Base-by-base conservation (phyloP, 1,139 yeast species). In the Groenewaldozyma auringiensis region DNA sequence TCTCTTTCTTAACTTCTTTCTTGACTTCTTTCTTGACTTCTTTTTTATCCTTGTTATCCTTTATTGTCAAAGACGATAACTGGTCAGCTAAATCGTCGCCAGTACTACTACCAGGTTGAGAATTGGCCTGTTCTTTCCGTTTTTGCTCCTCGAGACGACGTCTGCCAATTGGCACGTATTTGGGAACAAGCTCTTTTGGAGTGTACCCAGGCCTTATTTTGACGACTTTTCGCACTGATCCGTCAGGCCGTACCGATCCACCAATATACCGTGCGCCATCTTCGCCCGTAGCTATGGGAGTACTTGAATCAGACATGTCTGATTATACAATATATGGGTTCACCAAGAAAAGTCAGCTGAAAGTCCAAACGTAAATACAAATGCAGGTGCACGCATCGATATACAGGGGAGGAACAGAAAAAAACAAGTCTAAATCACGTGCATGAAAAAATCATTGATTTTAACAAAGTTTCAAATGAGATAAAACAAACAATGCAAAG, bases 201-300 rank as follows among this genome's bases (percentile, higher is more conserved):
- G 58, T 52, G 47, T 47, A 70, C 0, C 74, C 74, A 0, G 71
- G 70, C 21, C 70, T 54, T 11, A 70, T 61, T 40, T 60, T 65
- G 20, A 64, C 50, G 3, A 55, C 51, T 44, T 61, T 63, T 33
- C 74, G 50, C 22, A 63, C 61, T 0, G 70, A 50, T 1, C 74
- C 75, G 53, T 70, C 74, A 13, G 65, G 50, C 29, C 74, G 58
- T 18, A 59, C 52, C 0, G 65, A 47, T 9, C 65, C 65, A 8
- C 65, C 65, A 2, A 56, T 57, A 33, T 45, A 53, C 22, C 60
- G 42, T 4, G 54, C 40, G 2, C 62, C 64, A 21, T 59, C 61
- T 6, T 50, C 52, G 6, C 47, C 49, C 6, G 47, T 46, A n/a
- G 42, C 35, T 13, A 52, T 51, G 4, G 52, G 52, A 17, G 48